Percentiles rank a stretch among this genome's conserved stretches.
Evolutionary conservation across 331 rosid genomes (phyloP).

Genomic region (Cydonia oblonga): DNA sequence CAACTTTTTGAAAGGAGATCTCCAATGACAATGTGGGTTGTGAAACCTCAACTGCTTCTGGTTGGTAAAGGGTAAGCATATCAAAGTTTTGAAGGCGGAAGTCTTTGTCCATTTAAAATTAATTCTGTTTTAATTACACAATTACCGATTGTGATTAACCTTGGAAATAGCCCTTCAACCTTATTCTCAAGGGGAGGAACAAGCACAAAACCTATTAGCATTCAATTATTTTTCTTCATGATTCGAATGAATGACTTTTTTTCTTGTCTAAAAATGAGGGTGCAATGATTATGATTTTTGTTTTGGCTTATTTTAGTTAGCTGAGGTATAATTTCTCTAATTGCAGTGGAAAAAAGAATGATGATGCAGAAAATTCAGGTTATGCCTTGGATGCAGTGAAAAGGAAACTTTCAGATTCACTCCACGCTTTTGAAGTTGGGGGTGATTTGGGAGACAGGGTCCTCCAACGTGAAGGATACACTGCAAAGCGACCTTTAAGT

Average conservation of each 20-base stretch:
- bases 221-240: background rate
- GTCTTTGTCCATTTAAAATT: slow-evolving; percentile 1
- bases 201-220: background rate
- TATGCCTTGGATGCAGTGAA: slow-evolving; percentile 31
- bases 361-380: slow-evolving; percentile 33
- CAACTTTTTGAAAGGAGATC: slow-evolving; percentile 24
- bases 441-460: slow-evolving; percentile 36
- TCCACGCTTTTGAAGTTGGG: slow-evolving; percentile 53
- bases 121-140: no score
- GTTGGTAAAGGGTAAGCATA: slow-evolving; percentile 94
- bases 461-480: slow-evolving; percentile 23
- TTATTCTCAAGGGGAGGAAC: background rate
- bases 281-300: slow-evolving; percentile 6
- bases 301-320: slow-evolving; percentile 15
- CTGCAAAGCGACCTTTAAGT: slow-evolving; percentile 50
- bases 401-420: slow-evolving; percentile 50
- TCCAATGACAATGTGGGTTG: slow-evolving; percentile 23
- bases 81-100: slow-evolving; percentile 27
- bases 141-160: background rate
- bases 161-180: background rate
- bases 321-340: slow-evolving; percentile 8
- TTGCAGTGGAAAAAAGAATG: slow-evolving; percentile 44
- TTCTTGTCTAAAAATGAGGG: background rate
- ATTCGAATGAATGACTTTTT: slow-evolving; percentile 1
- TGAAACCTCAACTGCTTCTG: slow-evolving; percentile 51